These are phyloP conservation scores for Aspergillus unguis DNA, from an alignment of 2,329 filamentous ascomycete genomes.

Conservation along the genomic window DNA sequence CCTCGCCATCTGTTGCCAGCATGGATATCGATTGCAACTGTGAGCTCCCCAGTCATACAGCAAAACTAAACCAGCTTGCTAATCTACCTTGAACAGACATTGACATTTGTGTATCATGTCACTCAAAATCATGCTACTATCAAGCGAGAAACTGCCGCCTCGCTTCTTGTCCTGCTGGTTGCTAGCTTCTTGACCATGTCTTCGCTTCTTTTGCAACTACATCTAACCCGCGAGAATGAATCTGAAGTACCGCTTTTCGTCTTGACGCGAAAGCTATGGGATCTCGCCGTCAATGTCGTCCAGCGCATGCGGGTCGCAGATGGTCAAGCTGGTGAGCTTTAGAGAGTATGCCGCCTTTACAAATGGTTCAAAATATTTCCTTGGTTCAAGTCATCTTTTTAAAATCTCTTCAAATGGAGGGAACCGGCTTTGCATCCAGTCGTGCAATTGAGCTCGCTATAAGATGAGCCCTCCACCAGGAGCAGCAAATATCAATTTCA, in stretches of 20 bases:
- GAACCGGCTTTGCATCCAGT: too few relatives aligned
- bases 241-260: conserved; percentile 57
- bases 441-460: too few relatives aligned
- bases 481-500: background rate
- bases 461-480: too few relatives aligned
- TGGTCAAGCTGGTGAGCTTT: conserved; percentile 26
- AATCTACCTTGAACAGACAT: conserved; percentile 49
- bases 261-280: conserved; percentile 44
- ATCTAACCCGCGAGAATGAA: conserved; percentile 60
- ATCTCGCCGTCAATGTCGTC: conserved; percentile 35
- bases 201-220: conserved; percentile 63
- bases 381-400: background rate
- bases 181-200: conserved; percentile 75
- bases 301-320: conserved; percentile 35
- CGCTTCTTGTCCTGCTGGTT: conserved; percentile 72
- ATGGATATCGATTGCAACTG: conserved; percentile 74
- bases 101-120: conserved; percentile 72
- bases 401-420: too few relatives aligned
- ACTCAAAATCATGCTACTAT: conserved; percentile 77
- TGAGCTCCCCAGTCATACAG: conserved; percentile 35
- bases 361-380: background rate
- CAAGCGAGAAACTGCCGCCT: conserved; percentile 72
- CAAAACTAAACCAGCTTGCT: background rate
- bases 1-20: conserved; percentile 69
- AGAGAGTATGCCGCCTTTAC: background rate